Percentiles rank a stretch among this genome's conserved stretches.
Conservation (phyloP, 1,284 basidiomycete species). For the Fomitopsis betulina region DNA sequence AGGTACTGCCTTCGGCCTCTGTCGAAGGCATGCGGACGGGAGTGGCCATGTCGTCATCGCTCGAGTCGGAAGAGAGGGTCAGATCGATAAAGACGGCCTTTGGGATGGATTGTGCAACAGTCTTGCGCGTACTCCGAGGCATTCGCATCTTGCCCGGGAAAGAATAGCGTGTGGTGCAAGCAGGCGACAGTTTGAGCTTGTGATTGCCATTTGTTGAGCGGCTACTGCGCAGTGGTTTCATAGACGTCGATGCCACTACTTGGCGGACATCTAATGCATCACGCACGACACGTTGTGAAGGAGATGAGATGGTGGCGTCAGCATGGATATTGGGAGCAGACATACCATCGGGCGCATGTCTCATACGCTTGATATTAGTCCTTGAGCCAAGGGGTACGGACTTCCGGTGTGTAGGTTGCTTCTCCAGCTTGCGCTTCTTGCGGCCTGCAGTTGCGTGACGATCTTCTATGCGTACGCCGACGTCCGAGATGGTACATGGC, state of each 20-base stretch:
- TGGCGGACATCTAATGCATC: neutral
- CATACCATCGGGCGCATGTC: neutral
- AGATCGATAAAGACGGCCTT: constrained; percentile 22
- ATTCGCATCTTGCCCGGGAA: neutral
- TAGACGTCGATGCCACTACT: neutral
- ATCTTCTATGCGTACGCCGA: neutral
- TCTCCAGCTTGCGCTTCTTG: neutral
- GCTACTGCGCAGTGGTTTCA: neutral
- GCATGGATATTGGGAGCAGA: neutral
- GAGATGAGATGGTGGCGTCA: neutral
- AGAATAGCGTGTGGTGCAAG: neutral
- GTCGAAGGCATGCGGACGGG: neutral
- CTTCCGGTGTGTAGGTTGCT: neutral
- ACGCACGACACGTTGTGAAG: neutral
- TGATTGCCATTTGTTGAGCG: neutral
- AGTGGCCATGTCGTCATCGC: constrained; percentile 4
- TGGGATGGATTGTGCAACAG: neutral
- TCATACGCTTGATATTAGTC: neutral
- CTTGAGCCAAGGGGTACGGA: neutral
- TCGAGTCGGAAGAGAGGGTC: constrained; percentile 19
- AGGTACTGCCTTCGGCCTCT: neutral
- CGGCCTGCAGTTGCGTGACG: no score
- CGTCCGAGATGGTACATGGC: neutral
- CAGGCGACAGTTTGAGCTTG: neutral
- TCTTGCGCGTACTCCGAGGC: neutral